Evolutionary conservation across 2,329 filamentous ascomycete genomes (phyloP), one percentile per base, ranked within the genome.

Genomic region (Aspergillus terreus): DNA sequence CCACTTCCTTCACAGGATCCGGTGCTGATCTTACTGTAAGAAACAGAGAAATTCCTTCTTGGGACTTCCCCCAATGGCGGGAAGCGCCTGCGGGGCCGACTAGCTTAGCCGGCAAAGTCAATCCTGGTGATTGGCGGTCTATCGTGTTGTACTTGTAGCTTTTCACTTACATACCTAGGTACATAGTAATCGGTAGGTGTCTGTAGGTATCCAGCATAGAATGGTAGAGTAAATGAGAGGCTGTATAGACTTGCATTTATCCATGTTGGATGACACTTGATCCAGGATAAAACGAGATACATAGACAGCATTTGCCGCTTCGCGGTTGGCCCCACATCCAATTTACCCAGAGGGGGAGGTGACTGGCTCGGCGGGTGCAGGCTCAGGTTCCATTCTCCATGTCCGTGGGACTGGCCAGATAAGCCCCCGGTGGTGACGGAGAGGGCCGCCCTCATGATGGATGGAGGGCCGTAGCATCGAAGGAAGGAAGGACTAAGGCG

Each of bases 61-160:
- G 44, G 21, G 6, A 27, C 44, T 46, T 46, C 52, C 55, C 57
- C 55, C 59, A 59, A 54, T 57, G 57, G 56, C 57, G 58, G 58
- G 58, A 61, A 54, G 52, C 52, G 44, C 40, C 55, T 51, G 58
- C 54, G 58, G 58, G 57, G 54, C 58, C 55, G 57, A 52, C 54
- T 57, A 58, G 56, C 38, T 51, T 54, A 60, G 53, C 52, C 58
- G 54, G 55, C 53, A 50, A 42, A 59, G 58, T 56, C 58, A 60
- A 60, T 58, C 53, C 47, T 47, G 55, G 49, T 51, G 52, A 41
- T 56, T 52, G 49, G 51, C 43, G 47, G 35, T 17, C 7, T 38
- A 10, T 41, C 40, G 2, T 3, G 40, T 21, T 42, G 11, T 42
- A 23, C 19, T 19, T 19, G 19, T 19, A 19, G 19, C 4, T 3